Base-by-base conservation (phyloP, 2,329 filamentous ascomycete species). In the Onygena corvina region DNA sequence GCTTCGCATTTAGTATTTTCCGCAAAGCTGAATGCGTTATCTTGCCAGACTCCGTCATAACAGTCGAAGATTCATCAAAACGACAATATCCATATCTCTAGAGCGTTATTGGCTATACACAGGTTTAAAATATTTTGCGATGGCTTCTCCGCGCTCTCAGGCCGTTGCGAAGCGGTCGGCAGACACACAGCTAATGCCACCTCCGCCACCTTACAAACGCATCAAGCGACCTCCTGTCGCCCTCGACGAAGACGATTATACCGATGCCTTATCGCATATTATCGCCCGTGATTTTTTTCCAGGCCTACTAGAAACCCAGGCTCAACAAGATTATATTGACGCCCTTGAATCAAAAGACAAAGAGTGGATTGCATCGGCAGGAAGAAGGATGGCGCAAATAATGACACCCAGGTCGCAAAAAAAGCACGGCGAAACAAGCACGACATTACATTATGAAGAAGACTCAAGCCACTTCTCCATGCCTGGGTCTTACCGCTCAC, bases 231-330 rank as follows among this genome's bases (percentile, higher is more conserved):
- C 92, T 0, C 81, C 83, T 54, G 84, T 83, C 54, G 81, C 95
- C 23, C 77, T 98, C 23, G 87, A 94, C 64, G 92, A 98, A 73
- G 90, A 98, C 58, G 81, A 84, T 48, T 98, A 98, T 66, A 92
- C 87, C 1, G 81, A 88, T 51, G 84, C 86, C 1, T 74, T 98
- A 23, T 94, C 89, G 0, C 83, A 92, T 58, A 96, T 98, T 62
- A 94, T 98, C 54, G 86, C 87, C 7, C 81, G 92, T 56, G 92
- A 98, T 72, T 98, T 94, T 72, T 98, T 96, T 60, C 92, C 92
- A 0, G 92, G 90, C 0, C 74, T 98, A 0, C 71, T 89, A 3
- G 88, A 96, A 64, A 82, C 81, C 11, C 81, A 94, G 59, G 83
- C 83, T 0, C 88, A 95, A 64, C 82, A 88, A 63, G 92, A 98